Conservation (phyloP, 1,284 basidiomycete species). For the Apiotrichum sp. region DNA sequence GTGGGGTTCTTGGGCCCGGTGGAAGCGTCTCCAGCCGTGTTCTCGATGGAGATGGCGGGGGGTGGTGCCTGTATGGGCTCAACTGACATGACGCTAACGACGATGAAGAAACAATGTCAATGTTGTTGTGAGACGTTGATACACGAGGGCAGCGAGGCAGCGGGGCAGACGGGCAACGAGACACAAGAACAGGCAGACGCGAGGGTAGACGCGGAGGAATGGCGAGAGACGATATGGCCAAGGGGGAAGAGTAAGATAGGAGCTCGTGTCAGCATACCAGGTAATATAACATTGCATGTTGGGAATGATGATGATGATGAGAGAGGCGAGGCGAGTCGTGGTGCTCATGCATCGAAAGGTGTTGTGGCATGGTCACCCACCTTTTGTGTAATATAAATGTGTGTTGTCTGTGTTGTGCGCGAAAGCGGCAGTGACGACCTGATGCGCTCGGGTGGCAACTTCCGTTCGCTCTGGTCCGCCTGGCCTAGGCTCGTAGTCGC, state of each 20-base stretch:
- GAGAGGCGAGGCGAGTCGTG: not conserved
- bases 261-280: constrained; percentile 9
- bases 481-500: not conserved
- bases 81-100: constrained; percentile 1
- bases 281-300: constrained; percentile 5
- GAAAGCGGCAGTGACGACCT: constrained; percentile 7
- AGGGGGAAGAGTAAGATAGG: not conserved
- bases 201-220: not conserved
- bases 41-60: not conserved
- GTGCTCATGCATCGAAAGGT: constrained; percentile 1
- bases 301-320: not conserved
- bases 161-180: too few species aligned
- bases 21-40: not conserved
- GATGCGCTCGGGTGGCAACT: not conserved
- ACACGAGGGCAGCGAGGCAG: not conserved
- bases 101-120: not conserved
- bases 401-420: not conserved
- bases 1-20: constrained; percentile 4
- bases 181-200: too few species aligned
- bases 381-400: not conserved
- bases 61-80: not conserved
- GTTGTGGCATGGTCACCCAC: constrained; percentile 12
- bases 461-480: constrained; percentile 7
- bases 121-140: not conserved
- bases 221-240: not conserved